Evolutionary conservation across 75 land plant species (phyloP).

Genomic region (Sequoia sempervirens): DNA sequence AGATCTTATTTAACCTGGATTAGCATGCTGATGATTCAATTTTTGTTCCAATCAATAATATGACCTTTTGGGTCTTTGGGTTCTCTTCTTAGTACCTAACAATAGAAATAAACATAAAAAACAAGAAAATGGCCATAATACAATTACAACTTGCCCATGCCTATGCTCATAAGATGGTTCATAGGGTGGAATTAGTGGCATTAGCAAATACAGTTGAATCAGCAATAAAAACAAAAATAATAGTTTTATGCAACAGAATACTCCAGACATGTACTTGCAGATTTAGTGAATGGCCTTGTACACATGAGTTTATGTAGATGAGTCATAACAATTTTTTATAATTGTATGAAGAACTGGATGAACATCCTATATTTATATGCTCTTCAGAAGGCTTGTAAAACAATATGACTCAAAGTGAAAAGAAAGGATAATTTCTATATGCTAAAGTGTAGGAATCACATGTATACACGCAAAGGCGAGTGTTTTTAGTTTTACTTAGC

Average conservation of each 20-base stretch:
- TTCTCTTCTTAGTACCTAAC: not conserved
- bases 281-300: not conserved
- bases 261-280: too few species aligned
- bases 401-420: not conserved
- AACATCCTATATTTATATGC: not conserved
- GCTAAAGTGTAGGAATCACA: not conserved
- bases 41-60: too few species aligned
- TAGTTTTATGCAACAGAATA: not conserved
- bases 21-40: not conserved
- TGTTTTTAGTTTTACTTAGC: not conserved
- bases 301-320: not conserved
- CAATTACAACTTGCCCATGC: not conserved
- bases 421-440: not conserved
- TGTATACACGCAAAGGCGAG: not conserved
- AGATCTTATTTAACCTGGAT: not conserved
- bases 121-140: not conserved
- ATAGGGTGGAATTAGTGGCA: not conserved
- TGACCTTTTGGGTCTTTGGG: not conserved
- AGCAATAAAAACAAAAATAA: not conserved
- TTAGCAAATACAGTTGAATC: not conserved
- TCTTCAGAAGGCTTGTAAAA: not conserved
- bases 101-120: not conserved
- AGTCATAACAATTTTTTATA: not conserved
- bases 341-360: not conserved
- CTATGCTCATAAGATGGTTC: not conserved